phyloP scores from a whole-genome alignment of 495 filamentous ascomycete species.

The Tuber indicum region DNA sequence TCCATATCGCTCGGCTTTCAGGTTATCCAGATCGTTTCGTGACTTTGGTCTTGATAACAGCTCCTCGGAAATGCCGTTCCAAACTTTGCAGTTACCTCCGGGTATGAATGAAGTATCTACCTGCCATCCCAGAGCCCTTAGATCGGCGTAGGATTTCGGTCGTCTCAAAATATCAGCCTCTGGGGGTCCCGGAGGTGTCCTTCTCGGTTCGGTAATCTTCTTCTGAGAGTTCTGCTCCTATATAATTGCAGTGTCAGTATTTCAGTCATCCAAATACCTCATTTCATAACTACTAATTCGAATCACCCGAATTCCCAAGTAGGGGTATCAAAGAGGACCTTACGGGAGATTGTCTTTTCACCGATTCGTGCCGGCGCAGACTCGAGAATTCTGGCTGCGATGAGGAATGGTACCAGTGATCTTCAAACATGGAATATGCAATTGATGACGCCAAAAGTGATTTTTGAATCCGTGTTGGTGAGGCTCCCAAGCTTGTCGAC shows the following conservation, averaged over 20 bases:
- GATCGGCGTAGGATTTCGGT: constrained; percentile 68
- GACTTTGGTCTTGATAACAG: constrained; percentile 39
- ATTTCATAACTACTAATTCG: neutral
- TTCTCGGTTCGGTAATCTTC: constrained; percentile 46
- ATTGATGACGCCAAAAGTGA: constrained; percentile 4
- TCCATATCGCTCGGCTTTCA: constrained; percentile 43
- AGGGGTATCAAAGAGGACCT: constrained; percentile 36
- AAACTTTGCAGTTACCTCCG: constrained; percentile 47
- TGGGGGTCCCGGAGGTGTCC: constrained; percentile 50
- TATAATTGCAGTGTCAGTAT: constrained; percentile 3
- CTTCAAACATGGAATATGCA: constrained; percentile 40
- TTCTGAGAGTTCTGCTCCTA: constrained; percentile 42
- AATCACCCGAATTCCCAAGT: neutral
- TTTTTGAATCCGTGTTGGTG: neutral
- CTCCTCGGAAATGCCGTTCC: constrained; percentile 32
- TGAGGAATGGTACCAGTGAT: constrained; percentile 42
- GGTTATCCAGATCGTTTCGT: constrained; percentile 46
- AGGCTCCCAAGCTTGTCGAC: neutral
- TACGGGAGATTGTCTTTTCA: constrained; percentile 35
- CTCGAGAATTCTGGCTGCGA: constrained; percentile 24
- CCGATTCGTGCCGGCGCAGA: constrained; percentile 32
- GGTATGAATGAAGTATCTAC: constrained; percentile 45
- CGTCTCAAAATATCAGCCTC: constrained; percentile 53
- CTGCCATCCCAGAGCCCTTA: constrained; percentile 53
- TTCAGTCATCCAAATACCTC: constrained; percentile 15